These are phyloP conservation scores for Neurospora cerealis DNA, from an alignment of 495 filamentous ascomycete genomes.

Conservation along the genomic window DNA sequence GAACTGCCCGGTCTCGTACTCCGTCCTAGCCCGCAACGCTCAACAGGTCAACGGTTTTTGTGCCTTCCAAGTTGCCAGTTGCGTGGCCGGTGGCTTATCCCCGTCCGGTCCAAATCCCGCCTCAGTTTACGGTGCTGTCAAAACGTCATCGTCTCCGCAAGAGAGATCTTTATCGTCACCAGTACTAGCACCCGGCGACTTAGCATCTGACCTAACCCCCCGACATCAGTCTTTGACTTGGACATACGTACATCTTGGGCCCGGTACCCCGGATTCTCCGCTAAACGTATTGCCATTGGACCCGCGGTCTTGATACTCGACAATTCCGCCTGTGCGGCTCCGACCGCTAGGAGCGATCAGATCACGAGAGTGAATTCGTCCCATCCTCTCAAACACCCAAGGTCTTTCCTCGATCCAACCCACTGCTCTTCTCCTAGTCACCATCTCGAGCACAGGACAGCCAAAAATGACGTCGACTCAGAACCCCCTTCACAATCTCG, in stretches of 20 bases:
- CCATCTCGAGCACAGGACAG: conserved; percentile 16
- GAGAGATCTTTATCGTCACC: not conserved
- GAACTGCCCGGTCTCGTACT: not conserved
- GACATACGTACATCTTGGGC: not conserved
- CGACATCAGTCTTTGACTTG: not conserved
- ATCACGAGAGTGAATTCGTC: not conserved
- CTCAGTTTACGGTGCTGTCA: not conserved
- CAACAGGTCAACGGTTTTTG: not conserved
- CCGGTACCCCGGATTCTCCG: not conserved
- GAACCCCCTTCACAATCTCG: conserved; percentile 31
- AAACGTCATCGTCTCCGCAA: not conserved
- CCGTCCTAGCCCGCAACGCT: not conserved
- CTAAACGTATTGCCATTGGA: not conserved
- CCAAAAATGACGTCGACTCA: conserved; percentile 36
- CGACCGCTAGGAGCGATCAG: not conserved
- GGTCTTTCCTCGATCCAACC: not conserved
- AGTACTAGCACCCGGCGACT: not conserved
- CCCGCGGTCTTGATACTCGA: not conserved
- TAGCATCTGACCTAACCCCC: not conserved
- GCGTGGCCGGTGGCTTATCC: not conserved
- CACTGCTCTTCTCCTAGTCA: not conserved
- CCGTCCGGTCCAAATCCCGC: not conserved
- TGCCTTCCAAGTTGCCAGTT: not conserved
- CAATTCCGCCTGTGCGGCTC: not conserved
- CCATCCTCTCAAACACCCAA: not conserved